Base-by-base conservation (phyloP, 1,284 basidiomycete genomes). In the Trametes versicolor region DNA sequence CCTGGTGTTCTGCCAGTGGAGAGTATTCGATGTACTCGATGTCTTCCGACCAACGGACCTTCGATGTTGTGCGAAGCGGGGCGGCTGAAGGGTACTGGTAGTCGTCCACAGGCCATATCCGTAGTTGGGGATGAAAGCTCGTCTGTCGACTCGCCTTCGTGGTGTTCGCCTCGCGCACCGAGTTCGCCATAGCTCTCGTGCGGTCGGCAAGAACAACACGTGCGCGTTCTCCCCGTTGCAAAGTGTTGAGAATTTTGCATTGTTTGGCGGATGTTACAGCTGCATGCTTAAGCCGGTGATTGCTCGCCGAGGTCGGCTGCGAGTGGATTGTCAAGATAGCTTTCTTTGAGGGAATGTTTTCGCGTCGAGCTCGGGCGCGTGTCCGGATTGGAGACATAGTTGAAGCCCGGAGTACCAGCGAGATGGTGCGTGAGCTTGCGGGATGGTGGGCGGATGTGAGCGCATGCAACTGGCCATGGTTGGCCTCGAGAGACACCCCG, bases 381-480 rank as follows among this genome's bases (percentile, higher is more conserved):
- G 64, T 66, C 4, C 45, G 60, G 10, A 63, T 57, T 47, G 57
- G 60, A 17, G 64, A 63, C 57, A 61, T 61, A 27, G 5, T 15
- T 12, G 8, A 32, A 32, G 29, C 29, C 29, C 8, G 3, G 4
- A 8, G 29, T 8, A 32, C 29, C 29, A 32, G 29, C 29, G 29
- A 32, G 29, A 4, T 4, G 4, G 29, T 32, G 29, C 4, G 29
- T 32, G 29, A n/a, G n/a, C 8, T 32, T 32, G 29, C 8, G 29
- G 29, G 29, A 32, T 32, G 29, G 29, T 32, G 8, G 29, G 8
- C 29, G 29, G 29, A 8, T 3, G 8, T 32, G 29, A 32, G 29
- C 3, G 8, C 29, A 8, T 32, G n/a, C n/a, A n/a, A n/a, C n/a
- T n/a, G n/a, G n/a, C n/a, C n/a, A n/a, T n/a, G n/a, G n/a, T n/a